A percentile compares a stretch with the other conserved stretches of the same genome.
These are phyloP conservation scores for Ogataea haglerorum DNA, from an alignment of 805 yeast genomes.

Conservation along the genomic window DNA sequence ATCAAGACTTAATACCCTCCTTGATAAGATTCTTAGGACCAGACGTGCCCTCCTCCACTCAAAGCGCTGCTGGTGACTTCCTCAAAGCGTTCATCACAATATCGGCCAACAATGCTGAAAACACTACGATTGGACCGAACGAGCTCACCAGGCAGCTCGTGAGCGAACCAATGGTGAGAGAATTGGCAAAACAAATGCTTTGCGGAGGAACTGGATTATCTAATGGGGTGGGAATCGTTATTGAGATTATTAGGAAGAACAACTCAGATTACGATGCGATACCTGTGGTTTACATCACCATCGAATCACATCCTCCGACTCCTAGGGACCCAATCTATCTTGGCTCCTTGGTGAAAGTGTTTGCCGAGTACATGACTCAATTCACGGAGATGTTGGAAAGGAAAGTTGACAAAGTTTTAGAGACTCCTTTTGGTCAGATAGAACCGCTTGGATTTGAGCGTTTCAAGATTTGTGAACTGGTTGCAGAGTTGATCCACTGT, in stretches of 20 bases:
- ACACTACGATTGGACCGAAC: slow-evolving; percentile 93
- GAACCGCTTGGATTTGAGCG: slow-evolving; percentile 87
- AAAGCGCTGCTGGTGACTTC: slow-evolving; percentile 94
- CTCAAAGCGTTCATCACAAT: slow-evolving; percentile 90
- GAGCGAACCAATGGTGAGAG: slow-evolving; percentile 62
- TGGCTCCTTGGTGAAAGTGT: slow-evolving; percentile 77
- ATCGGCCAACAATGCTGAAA: slow-evolving; percentile 87
- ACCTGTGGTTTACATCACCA: slow-evolving; percentile 76
- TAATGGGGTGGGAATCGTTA: slow-evolving; percentile 91
- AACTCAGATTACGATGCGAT: slow-evolving; percentile 92
- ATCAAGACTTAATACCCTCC: slow-evolving; percentile 69
- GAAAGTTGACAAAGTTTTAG: slow-evolving; percentile 37
- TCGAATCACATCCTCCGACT: slow-evolving; percentile 89
- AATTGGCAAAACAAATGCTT: slow-evolving; percentile 74
- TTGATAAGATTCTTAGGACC: slow-evolving; percentile 71
- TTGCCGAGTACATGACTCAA: slow-evolving; percentile 68
- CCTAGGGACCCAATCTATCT: slow-evolving; percentile 90
- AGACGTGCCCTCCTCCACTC: slow-evolving; percentile 62
- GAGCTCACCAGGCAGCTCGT: slow-evolving; percentile 90
- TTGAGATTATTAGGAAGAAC: slow-evolving; percentile 91
- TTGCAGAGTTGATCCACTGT: slow-evolving; percentile 93
- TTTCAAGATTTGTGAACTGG: slow-evolving; percentile 84
- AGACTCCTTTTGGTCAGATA: slow-evolving; percentile 63
- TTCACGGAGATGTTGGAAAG: slow-evolving; percentile 60
- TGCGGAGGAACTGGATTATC: slow-evolving; percentile 82